Percentiles rank a stretch among this genome's conserved stretches.
phyloP scores from a whole-genome alignment of 495 filamentous ascomycete species.

The Parathielavia hyrcaniae region DNA sequence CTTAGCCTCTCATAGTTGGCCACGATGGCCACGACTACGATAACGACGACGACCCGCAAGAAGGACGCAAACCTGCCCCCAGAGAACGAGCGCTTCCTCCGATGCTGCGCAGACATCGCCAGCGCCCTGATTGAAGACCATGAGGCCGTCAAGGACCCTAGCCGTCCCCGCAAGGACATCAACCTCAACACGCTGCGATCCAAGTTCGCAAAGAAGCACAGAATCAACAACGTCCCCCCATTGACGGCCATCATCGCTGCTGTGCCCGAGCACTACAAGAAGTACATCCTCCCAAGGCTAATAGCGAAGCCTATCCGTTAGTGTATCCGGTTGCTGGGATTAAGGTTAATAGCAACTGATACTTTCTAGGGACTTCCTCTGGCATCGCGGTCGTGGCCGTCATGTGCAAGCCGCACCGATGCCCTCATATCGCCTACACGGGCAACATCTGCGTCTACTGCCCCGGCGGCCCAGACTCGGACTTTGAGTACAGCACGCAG shows the following conservation, averaged over 20 bases:
- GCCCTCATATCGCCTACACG: slow-evolving; percentile 94
- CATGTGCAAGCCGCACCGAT: slow-evolving; percentile 98
- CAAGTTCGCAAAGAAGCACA: slow-evolving; percentile 87
- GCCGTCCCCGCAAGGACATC: slow-evolving; percentile 70
- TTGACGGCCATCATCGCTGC: slow-evolving; percentile 96
- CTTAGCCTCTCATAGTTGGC: not conserved
- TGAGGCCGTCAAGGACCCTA: slow-evolving; percentile 66
- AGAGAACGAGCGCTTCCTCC: slow-evolving; percentile 88
- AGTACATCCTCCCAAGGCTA: slow-evolving; percentile 92
- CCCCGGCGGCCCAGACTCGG: slow-evolving; percentile 91
- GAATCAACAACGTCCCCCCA: slow-evolving; percentile 74
- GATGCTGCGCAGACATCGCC: slow-evolving; percentile 91
- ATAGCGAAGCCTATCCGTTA: slow-evolving; percentile 93
- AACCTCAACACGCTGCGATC: slow-evolving; percentile 87
- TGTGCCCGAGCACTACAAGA: slow-evolving; percentile 97
- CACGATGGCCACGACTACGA: slow-evolving; percentile 42
- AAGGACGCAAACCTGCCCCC: slow-evolving; percentile 73
- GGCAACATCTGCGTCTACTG: slow-evolving; percentile 99
- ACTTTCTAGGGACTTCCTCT: slow-evolving; percentile 65
- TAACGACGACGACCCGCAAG: slow-evolving; percentile 36
- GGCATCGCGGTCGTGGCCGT: slow-evolving; percentile 99
- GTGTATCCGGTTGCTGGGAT: slow-evolving; percentile 18
- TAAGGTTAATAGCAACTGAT: not conserved
- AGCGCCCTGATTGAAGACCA: slow-evolving; percentile 88
- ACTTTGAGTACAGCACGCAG: slow-evolving; percentile 98